Evolutionary conservation across 148 eudicot species (phyloP).

Genomic region (Chenopodium album): DNA sequence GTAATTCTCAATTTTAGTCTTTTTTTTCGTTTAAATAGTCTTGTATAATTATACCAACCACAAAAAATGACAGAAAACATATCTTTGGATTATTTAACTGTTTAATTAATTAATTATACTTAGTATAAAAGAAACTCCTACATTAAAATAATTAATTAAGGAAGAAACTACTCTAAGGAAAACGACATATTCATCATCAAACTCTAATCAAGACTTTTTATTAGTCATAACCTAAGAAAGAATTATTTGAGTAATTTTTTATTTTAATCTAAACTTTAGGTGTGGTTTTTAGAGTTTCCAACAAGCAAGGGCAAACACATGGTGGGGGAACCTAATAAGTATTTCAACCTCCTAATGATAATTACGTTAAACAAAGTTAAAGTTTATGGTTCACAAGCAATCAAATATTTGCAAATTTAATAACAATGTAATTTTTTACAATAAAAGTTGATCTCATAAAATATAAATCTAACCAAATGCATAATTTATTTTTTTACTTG

Average conservation of each 20-base stretch:
- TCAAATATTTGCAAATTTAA: not conserved
- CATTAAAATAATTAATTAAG: not conserved
- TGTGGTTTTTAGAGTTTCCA: conserved; percentile 16
- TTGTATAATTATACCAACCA: not conserved
- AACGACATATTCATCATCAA: not conserved
- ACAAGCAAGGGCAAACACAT: conserved; percentile 27
- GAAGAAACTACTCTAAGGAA: not conserved
- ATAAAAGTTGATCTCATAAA: not conserved
- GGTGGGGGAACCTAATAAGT: conserved; percentile 12
- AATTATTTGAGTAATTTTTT: not conserved
- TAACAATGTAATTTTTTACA: too few species aligned
- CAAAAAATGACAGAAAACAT: not conserved
- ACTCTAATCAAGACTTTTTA: not conserved
- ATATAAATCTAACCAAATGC: not conserved
- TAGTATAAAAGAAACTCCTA: not conserved
- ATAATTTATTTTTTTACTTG: too few species aligned
- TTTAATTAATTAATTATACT: too few species aligned
- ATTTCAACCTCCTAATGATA: not conserved
- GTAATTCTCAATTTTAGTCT: not conserved
- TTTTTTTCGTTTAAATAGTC: too few species aligned
- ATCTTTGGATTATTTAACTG: not conserved
- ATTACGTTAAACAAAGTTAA: conserved; percentile 14
- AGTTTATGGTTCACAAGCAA: conserved; percentile 9
- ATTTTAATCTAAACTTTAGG: not conserved
- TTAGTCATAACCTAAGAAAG: not conserved